A percentile compares a stretch with the other conserved stretches of the same genome.
These are phyloP conservation scores for Gossypium davidsonii DNA, from an alignment of 441 rosid species.

Conservation along the genomic window DNA sequence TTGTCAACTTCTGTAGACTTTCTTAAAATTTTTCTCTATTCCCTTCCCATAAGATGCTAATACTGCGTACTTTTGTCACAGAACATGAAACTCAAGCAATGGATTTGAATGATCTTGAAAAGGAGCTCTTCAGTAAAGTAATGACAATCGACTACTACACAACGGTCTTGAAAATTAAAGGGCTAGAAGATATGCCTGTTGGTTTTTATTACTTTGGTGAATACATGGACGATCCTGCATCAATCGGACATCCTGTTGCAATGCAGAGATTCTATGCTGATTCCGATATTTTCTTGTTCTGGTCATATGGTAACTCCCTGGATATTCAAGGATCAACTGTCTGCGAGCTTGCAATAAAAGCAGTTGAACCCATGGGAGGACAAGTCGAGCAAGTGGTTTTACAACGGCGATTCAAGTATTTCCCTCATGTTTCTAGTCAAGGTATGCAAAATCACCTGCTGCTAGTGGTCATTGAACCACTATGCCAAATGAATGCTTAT, in stretches of 20 bases:
- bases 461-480: not conserved
- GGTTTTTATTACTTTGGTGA: conserved; percentile 65
- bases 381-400: conserved; percentile 42
- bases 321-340: conserved; percentile 41
- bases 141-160: conserved; percentile 65
- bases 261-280: conserved; percentile 65
- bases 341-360: conserved; percentile 40
- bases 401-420: conserved; percentile 59
- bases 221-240: conserved; percentile 59
- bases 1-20: not conserved
- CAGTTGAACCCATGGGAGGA: conserved; percentile 42
- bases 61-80: conserved; percentile 24
- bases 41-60: conserved; percentile 4
- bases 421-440: conserved; percentile 61
- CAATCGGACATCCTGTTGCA: conserved; percentile 66
- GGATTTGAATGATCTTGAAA: conserved; percentile 49
- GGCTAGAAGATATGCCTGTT: conserved; percentile 48
- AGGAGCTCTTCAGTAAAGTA: conserved; percentile 53
- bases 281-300: conserved; percentile 61
- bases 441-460: conserved; percentile 31
- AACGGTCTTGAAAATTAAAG: conserved; percentile 49
- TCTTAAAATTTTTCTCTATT: not conserved
- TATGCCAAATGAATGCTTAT: conserved; percentile 10
- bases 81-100: conserved; percentile 38
- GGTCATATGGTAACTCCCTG: conserved; percentile 57